These are phyloP conservation scores for Chytridiales sp. DNA, from an alignment of 371 early-diverging fungal species.

Conservation along the genomic window DNA sequence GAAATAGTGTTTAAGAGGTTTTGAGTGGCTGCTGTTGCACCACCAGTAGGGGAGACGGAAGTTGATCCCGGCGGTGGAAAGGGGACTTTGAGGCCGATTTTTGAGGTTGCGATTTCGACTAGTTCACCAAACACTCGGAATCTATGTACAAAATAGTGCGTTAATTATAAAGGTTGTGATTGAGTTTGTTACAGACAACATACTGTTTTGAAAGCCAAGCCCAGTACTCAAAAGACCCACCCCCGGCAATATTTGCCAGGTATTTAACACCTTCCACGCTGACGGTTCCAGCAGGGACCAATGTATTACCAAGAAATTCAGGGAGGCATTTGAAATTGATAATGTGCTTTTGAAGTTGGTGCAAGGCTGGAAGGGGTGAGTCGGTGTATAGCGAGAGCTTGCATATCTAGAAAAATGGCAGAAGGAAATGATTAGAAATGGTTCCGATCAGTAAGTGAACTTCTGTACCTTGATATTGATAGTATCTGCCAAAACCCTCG, in stretches of 20 bases:
- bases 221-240: slow-evolving; percentile 77
- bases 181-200: slow-evolving; percentile 13
- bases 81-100: slow-evolving; percentile 67
- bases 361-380: slow-evolving; percentile 63
- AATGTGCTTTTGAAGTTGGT: slow-evolving; percentile 69
- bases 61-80: slow-evolving; percentile 48
- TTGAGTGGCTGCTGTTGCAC: slow-evolving; percentile 14
- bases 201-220: slow-evolving; percentile 79
- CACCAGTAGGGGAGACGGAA: slow-evolving; percentile 1
- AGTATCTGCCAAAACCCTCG: slow-evolving; percentile 53
- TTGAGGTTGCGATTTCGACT: slow-evolving; percentile 63
- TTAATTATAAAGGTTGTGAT: background rate
- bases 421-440: background rate
- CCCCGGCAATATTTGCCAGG: slow-evolving; percentile 26
- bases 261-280: slow-evolving; percentile 17
- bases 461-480: slow-evolving; percentile 66
- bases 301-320: slow-evolving; percentile 30
- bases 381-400: slow-evolving; percentile 68
- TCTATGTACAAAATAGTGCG: slow-evolving; percentile 25
- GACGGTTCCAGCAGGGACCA: slow-evolving; percentile 4
- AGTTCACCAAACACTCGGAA: slow-evolving; percentile 76
- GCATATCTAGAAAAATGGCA: slow-evolving; percentile 60
- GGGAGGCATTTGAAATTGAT: slow-evolving; percentile 36
- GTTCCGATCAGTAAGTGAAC: background rate
- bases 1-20: slow-evolving; percentile 26